phyloP scores from a whole-genome alignment of 208 protist species.

The Vickermania spadyakhi region DNA sequence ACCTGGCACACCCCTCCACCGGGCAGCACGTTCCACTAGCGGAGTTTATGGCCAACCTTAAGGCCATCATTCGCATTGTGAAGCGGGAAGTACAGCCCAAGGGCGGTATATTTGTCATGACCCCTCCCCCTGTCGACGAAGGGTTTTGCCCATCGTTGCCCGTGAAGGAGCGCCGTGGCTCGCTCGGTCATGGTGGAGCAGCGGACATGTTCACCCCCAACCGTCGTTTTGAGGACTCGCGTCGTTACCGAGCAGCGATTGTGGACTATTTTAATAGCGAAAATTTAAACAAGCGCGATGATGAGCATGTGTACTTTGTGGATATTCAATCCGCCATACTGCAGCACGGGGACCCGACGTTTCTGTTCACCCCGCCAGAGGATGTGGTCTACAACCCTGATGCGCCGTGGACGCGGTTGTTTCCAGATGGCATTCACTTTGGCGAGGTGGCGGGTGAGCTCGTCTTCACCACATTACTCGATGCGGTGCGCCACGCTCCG shows the following conservation, averaged over 20 bases:
- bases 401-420: constrained; percentile 3
- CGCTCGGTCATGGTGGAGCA: no score
- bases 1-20: constrained; percentile 8
- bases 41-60: constrained; percentile 22
- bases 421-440: constrained; percentile 23
- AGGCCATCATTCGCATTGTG: constrained; percentile 15
- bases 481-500: constrained; percentile 9
- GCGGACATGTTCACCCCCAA: neutral
- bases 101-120: constrained; percentile 27
- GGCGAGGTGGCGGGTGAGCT: constrained; percentile 15
- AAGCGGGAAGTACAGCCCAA: constrained; percentile 13
- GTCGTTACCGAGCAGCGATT: constrained; percentile 10
- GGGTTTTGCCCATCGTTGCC: neutral
- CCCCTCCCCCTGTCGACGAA: constrained; percentile 26
- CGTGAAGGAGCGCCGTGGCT: neutral
- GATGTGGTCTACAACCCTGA: neutral
- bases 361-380: neutral
- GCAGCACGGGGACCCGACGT: constrained; percentile 4
- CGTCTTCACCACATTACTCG: constrained; percentile 16
- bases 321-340: constrained; percentile 14
- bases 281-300: neutral
- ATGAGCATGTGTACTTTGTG: constrained; percentile 10
- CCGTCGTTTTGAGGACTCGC: constrained; percentile 5
- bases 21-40: constrained; percentile 16
- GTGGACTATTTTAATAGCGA: neutral